Percentiles rank a stretch among this genome's conserved stretches.
These are phyloP conservation scores for Entonaema liquescens DNA, from an alignment of 495 filamentous ascomycete genomes.

Conservation along the genomic window DNA sequence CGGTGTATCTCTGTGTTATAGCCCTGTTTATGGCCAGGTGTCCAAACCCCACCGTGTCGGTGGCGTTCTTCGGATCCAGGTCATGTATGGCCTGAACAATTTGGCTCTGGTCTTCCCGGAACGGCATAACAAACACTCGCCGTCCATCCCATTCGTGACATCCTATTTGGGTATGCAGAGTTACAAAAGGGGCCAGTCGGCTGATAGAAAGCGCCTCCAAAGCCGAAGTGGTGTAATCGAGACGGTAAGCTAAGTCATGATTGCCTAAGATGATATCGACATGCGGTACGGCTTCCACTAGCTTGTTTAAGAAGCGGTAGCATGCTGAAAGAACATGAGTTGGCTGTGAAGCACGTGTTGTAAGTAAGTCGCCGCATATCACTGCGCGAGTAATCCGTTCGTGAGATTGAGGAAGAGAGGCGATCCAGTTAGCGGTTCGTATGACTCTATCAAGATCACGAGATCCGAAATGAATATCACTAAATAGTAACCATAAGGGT, in stretches of 20 bases:
- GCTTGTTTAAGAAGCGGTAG: slow-evolving; percentile 43
- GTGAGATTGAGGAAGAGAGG: slow-evolving; percentile 21
- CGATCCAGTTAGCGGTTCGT: slow-evolving; percentile 47
- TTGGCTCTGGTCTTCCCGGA: slow-evolving; percentile 40
- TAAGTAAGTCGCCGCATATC: slow-evolving; percentile 48
- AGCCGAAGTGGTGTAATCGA: slow-evolving; percentile 43
- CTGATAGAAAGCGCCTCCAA: slow-evolving; percentile 46
- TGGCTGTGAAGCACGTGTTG: slow-evolving; percentile 44
- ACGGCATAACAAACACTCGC: slow-evolving; percentile 43
- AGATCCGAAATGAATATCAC: slow-evolving; percentile 48
- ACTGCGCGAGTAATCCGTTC: slow-evolving; percentile 42
- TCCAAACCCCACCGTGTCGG: slow-evolving; percentile 42
- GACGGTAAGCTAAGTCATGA: slow-evolving; percentile 49
- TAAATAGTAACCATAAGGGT: slow-evolving; percentile 45
- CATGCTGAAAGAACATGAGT: slow-evolving; percentile 47
- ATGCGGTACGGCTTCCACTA: slow-evolving; percentile 44
- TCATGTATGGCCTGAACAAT: slow-evolving; percentile 38
- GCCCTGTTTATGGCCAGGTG: slow-evolving; percentile 49
- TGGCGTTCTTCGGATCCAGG: slow-evolving; percentile 33
- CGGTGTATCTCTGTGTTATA: slow-evolving; percentile 43
- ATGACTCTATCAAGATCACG: slow-evolving; percentile 41
- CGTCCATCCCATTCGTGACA: slow-evolving; percentile 44
- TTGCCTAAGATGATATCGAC: slow-evolving; percentile 49
- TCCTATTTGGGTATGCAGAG: slow-evolving; percentile 40
- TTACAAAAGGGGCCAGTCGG: slow-evolving; percentile 38